Evolutionary conservation across 148 eudicot species (phyloP).

Genomic region (Hydrangea macrophylla): DNA sequence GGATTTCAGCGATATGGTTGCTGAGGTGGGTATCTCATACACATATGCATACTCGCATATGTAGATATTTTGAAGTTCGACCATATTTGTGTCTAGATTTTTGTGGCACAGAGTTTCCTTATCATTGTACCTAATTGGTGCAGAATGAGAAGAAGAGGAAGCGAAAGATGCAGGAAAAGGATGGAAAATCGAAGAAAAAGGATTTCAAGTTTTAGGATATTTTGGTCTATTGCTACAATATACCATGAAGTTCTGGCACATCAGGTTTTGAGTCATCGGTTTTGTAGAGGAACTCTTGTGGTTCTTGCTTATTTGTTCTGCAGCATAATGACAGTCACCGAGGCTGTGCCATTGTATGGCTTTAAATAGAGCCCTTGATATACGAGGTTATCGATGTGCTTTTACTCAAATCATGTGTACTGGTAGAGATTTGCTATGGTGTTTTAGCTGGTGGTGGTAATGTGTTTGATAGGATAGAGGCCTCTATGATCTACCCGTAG

Average conservation of each 20-base stretch:
- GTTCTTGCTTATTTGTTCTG: background rate
- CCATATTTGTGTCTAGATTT: background rate
- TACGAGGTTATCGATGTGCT: background rate
- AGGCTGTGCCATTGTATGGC: background rate
- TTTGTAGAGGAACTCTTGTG: background rate
- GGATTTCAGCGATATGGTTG: conserved; percentile 98
- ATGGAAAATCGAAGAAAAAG: conserved; percentile 77
- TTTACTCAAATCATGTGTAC: no score
- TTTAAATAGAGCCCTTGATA: background rate
- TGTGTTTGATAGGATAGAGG: no score
- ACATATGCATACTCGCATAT: no score
- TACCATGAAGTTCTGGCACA: background rate
- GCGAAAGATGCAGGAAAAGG: conserved; percentile 86
- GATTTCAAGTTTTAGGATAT: conserved; percentile 73
- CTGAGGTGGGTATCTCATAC: conserved; percentile 53
- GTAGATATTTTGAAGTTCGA: no score
- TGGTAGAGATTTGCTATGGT: no score
- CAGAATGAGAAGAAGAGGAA: conserved; percentile 89
- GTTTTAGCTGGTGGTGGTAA: no score
- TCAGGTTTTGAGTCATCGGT: background rate
- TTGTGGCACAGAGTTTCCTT: background rate
- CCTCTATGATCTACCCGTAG: no score
- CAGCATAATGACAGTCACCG: background rate
- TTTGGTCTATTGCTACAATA: background rate
- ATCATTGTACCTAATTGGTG: background rate